Percentiles rank a stretch among this genome's conserved stretches.
Conservation (phyloP, 305 asterid species). For the Solanum aculeatissimum region DNA sequence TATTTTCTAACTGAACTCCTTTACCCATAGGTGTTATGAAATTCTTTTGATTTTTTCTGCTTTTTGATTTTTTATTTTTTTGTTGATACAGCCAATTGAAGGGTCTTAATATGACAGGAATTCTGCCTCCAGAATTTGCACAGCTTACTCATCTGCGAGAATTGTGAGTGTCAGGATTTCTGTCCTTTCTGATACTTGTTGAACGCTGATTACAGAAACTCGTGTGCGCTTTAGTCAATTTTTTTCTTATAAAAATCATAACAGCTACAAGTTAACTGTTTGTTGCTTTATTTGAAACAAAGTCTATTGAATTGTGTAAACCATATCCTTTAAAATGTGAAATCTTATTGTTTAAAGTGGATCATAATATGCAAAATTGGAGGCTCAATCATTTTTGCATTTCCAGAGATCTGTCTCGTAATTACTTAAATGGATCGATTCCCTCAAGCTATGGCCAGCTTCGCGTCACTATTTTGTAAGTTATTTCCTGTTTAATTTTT, state of each 20-base stretch:
- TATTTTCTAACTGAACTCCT: not conserved
- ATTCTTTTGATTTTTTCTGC: not conserved
- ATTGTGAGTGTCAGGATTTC: conserved; percentile 34
- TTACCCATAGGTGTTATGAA: not conserved
- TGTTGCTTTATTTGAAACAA: not conserved
- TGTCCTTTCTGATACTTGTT: not conserved
- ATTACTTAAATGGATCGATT: conserved; percentile 66
- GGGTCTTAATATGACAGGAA: conserved; percentile 62
- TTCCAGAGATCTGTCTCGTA: conserved; percentile 65
- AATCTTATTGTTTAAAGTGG: not conserved
- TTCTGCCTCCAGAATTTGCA: conserved; percentile 54
- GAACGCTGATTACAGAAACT: not conserved
- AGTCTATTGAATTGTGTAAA: not conserved
- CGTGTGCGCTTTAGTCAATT: not conserved
- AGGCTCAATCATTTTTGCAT: not conserved
- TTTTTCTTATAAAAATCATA: not conserved
- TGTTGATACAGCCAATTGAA: conserved; percentile 38
- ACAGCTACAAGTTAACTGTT: not conserved
- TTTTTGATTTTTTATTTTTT: not conserved
- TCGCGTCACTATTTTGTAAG: conserved; percentile 47
- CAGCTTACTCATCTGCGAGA: conserved; percentile 39
- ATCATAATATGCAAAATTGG: not conserved
- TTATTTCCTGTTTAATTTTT: not conserved
- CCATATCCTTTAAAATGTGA: not conserved
- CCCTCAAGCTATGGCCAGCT: conserved; percentile 42